These are phyloP conservation scores for Prototheca cutis DNA, from an alignment of 163 green algal species.

Conservation along the genomic window DNA sequence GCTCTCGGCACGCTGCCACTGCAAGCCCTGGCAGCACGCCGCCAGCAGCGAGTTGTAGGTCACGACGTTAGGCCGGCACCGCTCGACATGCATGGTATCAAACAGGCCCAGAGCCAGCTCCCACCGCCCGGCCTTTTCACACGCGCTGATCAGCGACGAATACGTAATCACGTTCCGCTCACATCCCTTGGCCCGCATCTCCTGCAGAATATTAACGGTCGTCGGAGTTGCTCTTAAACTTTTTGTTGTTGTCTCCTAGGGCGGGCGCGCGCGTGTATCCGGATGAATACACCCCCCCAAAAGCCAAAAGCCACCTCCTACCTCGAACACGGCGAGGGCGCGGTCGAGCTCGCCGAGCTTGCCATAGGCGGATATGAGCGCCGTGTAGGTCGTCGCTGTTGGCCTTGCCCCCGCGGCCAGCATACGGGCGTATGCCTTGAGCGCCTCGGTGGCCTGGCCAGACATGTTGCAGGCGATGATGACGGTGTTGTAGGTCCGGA, in stretches of 20 bases:
- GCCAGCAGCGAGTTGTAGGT: constrained; percentile 77
- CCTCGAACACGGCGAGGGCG: constrained; percentile 68
- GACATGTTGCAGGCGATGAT: constrained; percentile 73
- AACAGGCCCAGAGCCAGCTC: constrained; percentile 70
- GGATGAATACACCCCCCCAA: no score
- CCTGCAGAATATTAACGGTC: constrained; percentile 6
- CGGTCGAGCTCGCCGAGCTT: constrained; percentile 62
- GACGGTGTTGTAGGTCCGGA: constrained; percentile 78
- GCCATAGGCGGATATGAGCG: constrained; percentile 68
- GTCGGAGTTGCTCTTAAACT: no score
- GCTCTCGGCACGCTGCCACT: constrained; percentile 64
- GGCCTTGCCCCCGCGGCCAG: constrained; percentile 52
- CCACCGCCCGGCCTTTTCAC: constrained; percentile 57
- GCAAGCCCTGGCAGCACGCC: constrained; percentile 61
- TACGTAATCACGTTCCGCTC: constrained; percentile 79
- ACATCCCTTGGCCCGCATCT: constrained; percentile 64
- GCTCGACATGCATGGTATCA: constrained; percentile 57
- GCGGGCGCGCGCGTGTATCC: no score
- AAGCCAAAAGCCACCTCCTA: background rate
- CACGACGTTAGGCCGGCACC: constrained; percentile 64
- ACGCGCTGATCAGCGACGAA: constrained; percentile 63
- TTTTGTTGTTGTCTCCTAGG: no score
- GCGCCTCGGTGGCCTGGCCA: constrained; percentile 54
- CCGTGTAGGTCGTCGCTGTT: constrained; percentile 69
- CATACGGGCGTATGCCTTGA: constrained; percentile 69